Evolutionary conservation across 2,329 filamentous ascomycete species (phyloP), one percentile per base, ranked within the genome.

Genomic region (Fusarium solani-melongenae): DNA sequence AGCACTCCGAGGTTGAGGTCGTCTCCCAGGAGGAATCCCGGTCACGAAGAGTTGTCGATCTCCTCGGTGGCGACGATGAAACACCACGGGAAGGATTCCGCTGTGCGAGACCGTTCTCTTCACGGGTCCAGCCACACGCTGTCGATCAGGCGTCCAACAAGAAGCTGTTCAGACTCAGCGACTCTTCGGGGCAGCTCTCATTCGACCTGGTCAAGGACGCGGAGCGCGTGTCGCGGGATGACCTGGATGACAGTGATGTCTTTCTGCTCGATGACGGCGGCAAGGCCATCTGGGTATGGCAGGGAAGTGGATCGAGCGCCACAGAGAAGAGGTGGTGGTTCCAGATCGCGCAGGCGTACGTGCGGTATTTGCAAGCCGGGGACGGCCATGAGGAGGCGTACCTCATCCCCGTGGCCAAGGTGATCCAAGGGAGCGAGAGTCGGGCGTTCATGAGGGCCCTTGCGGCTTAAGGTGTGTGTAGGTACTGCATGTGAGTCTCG

Each of bases 1-100:
- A 92, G 77, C 88, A 91, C 71, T 78, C 89, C 51, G 89, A 92
- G 62, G 89, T 92, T 29, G 90, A 93, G 79, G 91, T 93, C 10
- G 78, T 93, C 7, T 86, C 90, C 1, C 90, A 92, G 77, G 81
- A 84, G 0, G 91, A 93, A 70, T 86, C 86, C 24, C 84, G 88
- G 17, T 87, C 88, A 1, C 83, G 83, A 29, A 79, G 89, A 15
- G 80, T 93, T 2, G 84, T 91, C n/a, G 85, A 87, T 55, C 81
- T 92, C 67, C 85, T 91, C 2, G 88, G 86, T 11, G 88, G 86
- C 17, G 80, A 83, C 33, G 83, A 84, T 14, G 81, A 82, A 12
- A 82, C 83, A 51, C 71, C 83, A 39, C 78, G 79, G 9, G 77
- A 79, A 2, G 80, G 79, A 9, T 87, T 89, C 76, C 81, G 81